These are phyloP conservation scores for Inga leiocalycina DNA, from an alignment of 306 rosid genomes.

Conservation along the genomic window DNA sequence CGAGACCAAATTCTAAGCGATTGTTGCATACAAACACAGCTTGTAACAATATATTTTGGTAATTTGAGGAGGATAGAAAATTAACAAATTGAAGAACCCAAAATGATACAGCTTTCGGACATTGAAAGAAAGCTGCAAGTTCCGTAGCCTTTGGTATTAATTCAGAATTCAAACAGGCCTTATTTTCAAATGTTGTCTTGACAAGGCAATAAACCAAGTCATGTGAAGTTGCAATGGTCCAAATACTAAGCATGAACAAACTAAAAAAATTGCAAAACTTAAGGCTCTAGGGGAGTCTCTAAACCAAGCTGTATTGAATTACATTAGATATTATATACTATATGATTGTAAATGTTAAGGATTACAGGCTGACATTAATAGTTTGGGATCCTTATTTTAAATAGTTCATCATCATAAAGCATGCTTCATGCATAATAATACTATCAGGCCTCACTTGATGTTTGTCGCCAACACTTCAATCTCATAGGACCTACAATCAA, in stretches of 20 bases:
- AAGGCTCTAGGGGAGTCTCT: not conserved
- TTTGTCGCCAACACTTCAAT: not conserved
- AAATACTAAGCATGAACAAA: slow-evolving; percentile 1
- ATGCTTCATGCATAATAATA: not conserved
- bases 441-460: not conserved
- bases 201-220: slow-evolving; percentile 4
- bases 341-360: not conserved
- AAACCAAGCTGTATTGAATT: not conserved
- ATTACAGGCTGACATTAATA: not conserved
- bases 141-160: not conserved
- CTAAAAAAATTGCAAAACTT: slow-evolving; percentile 1
- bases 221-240: not conserved
- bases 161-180: slow-evolving; percentile 6
- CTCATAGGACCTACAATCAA: not conserved
- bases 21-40: slow-evolving; percentile 21
- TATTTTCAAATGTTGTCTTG: slow-evolving; percentile 11
- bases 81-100: not conserved
- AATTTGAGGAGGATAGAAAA: not conserved
- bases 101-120: not conserved
- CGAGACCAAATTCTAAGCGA: slow-evolving; percentile 9
- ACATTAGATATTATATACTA: not conserved
- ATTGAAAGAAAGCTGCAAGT: slow-evolving; percentile 7
- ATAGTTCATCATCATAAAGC: not conserved
- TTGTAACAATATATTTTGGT: not conserved
- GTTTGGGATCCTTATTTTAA: not conserved